phyloP scores from a whole-genome alignment of 441 rosid genomes.

The Croton setiger region DNA sequence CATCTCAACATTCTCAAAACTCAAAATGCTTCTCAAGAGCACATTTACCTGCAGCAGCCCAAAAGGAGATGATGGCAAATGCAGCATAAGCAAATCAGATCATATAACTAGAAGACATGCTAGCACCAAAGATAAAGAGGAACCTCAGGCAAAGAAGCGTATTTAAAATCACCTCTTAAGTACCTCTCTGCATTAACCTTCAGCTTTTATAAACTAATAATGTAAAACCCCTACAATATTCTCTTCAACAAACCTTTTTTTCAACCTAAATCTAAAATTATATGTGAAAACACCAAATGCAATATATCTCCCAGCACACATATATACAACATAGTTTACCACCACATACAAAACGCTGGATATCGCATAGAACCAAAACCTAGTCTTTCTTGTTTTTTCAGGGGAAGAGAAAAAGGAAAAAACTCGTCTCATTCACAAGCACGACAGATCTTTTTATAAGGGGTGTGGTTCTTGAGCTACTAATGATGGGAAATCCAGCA shows the following conservation, averaged over 20 bases:
- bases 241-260: neutral
- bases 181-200: neutral
- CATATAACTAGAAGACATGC: too few species aligned
- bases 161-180: neutral
- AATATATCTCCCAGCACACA: constrained; percentile 3
- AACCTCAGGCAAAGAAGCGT: neutral
- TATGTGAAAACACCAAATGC: neutral
- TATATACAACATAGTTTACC: constrained; percentile 1
- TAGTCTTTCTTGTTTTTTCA: neutral
- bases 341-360: constrained; percentile 8
- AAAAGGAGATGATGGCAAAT: neutral
- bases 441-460: constrained; percentile 8
- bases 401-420: too few species aligned
- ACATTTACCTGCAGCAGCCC: too few species aligned
- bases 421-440: constrained; percentile 14
- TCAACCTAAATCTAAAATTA: constrained; percentile 6
- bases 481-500: constrained; percentile 26
- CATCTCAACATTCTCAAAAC: too few species aligned
- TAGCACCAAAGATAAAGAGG: neutral
- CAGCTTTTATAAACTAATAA: neutral
- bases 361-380: neutral
- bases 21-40: too few species aligned
- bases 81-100: neutral
- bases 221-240: neutral
- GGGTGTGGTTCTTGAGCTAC: constrained; percentile 32